Conservation (phyloP, 1,139 yeast genomes). For the Pichia norvegensis region DNA sequence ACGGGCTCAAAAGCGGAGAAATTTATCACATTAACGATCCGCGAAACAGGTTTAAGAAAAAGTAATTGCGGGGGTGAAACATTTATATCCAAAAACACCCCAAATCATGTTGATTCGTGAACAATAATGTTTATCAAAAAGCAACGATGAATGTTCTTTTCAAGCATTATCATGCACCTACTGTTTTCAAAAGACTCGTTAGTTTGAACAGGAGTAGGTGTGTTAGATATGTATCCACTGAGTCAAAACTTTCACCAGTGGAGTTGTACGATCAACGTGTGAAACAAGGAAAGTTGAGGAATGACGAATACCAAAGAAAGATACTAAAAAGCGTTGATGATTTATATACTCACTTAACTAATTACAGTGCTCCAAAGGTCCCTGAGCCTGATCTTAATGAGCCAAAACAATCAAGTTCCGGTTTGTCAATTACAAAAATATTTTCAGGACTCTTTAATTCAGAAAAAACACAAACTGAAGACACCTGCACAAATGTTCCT, state of each 20-base stretch:
- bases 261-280: conserved; percentile 41
- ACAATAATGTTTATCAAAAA: no score
- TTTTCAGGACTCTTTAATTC: conserved; percentile 17
- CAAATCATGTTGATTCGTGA: neutral
- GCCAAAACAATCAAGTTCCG: conserved; percentile 18
- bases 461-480: conserved; percentile 6
- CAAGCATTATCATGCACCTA: neutral
- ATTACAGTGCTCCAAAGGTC: conserved; percentile 51
- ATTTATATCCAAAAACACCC: no score
- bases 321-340: conserved; percentile 49
- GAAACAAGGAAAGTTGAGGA: conserved; percentile 36
- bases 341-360: conserved; percentile 40
- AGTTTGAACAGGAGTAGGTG: neutral
- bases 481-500: conserved; percentile 32
- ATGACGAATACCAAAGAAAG: conserved; percentile 52
- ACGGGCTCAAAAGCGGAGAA: no score
- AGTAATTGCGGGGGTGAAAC: no score
- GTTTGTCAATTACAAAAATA: conserved; percentile 29
- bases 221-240: neutral
- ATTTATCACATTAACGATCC: no score
- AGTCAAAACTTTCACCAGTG: conserved; percentile 31
- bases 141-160: neutral
- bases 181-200: neutral
- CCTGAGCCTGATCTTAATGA: conserved; percentile 42
- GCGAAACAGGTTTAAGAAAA: no score